Evolutionary conservation across 139 green algal genomes (phyloP), one percentile per base, ranked within the genome.

Genomic region (Coelastrella sp.): DNA sequence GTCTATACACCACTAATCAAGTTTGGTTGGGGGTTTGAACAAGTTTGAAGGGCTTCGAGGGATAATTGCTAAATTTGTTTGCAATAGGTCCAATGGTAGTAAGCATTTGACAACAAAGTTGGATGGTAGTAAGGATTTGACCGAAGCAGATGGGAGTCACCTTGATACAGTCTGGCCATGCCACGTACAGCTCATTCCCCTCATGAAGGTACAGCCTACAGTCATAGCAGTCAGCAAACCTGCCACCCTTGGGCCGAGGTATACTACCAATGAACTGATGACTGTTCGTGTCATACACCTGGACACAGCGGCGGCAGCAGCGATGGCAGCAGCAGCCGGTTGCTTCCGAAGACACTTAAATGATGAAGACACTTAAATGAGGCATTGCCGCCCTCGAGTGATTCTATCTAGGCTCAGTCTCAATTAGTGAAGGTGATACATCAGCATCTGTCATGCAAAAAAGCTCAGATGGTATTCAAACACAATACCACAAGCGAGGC

Each of bases 271-370:
- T 87, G 20, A 92, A 78, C 64, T 93, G 92, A 60, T 98, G 93
- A 13, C 77, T 85, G 17, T 84, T 83, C 4, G 91, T 95, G 87
- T 98, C 96, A 92, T 98, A 99, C 71, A 99, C 92, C 95, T 96
- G 92, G 5, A 57, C 0, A 59, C n/a, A 23, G 59, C 60, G 56
- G 78, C 54, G 65, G 61, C 61, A 77, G 79, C 32, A 66, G 77
- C 47, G 54, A 83, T 83, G 10, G 23, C 47, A 68, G 7, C 4
- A 58, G 0, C 74, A 80, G 7, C 74, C 4, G 32, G 32, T 74
- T 73, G 85, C 79, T 68, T 19, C n/a, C n/a, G n/a, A n/a, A n/a
- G n/a, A n/a, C n/a, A n/a, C n/a, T n/a, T n/a, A n/a, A n/a, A n/a
- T n/a, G n/a, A n/a, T n/a, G n/a, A n/a, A n/a, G n/a, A n/a, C n/a